Percentiles rank a stretch among this genome's conserved stretches.
Evolutionary conservation across 164 flowering plant species (phyloP).

Genomic region (Echeveria elegans): DNA sequence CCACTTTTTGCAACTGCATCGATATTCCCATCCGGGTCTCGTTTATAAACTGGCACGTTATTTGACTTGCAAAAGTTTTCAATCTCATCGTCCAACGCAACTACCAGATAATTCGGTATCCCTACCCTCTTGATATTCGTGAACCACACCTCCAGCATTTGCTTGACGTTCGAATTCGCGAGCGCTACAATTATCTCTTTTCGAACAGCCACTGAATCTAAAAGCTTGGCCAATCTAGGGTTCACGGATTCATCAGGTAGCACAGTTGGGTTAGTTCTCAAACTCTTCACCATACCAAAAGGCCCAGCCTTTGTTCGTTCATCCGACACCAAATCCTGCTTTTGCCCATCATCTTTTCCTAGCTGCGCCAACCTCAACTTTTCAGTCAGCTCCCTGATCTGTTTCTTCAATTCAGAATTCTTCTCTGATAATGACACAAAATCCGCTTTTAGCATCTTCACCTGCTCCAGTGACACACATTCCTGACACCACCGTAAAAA

Average conservation of each 20-base stretch:
- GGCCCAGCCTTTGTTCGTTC: constrained; percentile 73
- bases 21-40: constrained; percentile 63
- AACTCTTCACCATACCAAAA: constrained; percentile 76
- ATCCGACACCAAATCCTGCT: constrained; percentile 42
- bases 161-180: constrained; percentile 71
- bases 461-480: constrained; percentile 56
- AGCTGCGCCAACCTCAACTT: constrained; percentile 61
- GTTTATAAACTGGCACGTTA: constrained; percentile 30
- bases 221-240: constrained; percentile 68
- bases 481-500: constrained; percentile 26
- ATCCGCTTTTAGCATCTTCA: constrained; percentile 46
- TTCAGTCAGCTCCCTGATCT: constrained; percentile 47
- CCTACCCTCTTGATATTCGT: constrained; percentile 67
- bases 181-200: constrained; percentile 76
- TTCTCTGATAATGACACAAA: constrained; percentile 36
- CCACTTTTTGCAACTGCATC: constrained; percentile 60
- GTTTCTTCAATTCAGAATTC: constrained; percentile 57
- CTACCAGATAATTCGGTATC: constrained; percentile 69
- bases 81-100: constrained; percentile 57
- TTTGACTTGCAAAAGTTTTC: constrained; percentile 24
- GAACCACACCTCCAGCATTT: constrained; percentile 75
- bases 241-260: constrained; percentile 76
- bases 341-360: constrained; percentile 46
- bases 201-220: constrained; percentile 49
- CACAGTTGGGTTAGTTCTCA: constrained; percentile 70